Evolutionary conservation across 768 basidiomycete species (phyloP).

Genomic region (Holtermanniella nyarrowii): DNA sequence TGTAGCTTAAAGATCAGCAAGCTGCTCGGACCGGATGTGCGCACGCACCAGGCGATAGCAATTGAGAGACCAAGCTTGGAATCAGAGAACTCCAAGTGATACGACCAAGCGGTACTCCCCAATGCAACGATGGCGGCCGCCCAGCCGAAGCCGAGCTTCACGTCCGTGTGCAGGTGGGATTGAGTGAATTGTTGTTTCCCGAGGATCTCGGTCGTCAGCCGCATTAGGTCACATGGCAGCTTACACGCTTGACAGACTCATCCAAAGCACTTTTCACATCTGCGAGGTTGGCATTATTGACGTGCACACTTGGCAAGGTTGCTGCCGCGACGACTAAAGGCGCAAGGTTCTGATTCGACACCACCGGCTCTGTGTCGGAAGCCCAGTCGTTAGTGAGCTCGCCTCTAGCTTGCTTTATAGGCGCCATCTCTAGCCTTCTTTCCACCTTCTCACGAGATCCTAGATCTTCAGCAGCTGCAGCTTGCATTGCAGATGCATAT

Average conservation of each 20-base stretch:
- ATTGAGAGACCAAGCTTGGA: conserved; percentile 69
- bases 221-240: conserved; percentile 23
- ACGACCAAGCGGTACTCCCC: conserved; percentile 74
- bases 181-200: conserved; percentile 57
- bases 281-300: conserved; percentile 48
- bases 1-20: conserved; percentile 49
- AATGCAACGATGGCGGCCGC: conserved; percentile 68
- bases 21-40: not conserved
- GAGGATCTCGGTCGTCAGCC: conserved; percentile 12
- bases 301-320: conserved; percentile 42
- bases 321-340: conserved; percentile 19
- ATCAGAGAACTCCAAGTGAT: conserved; percentile 77
- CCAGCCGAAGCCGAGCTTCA: conserved; percentile 80
- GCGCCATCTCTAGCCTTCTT: too few species aligned
- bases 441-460: too few species aligned
- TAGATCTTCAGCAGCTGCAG: too few species aligned
- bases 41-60: conserved; percentile 51
- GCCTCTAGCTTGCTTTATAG: too few species aligned
- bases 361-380: too few species aligned
- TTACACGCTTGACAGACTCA: conserved; percentile 78
- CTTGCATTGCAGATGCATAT: too few species aligned
- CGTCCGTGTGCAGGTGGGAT: conserved; percentile 76
- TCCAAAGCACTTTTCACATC: conserved; percentile 57
- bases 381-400: too few species aligned
- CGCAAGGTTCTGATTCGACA: too few species aligned